Conservation (phyloP, 2,329 filamentous ascomycete genomes). For the Alternaria sp. region DNA sequence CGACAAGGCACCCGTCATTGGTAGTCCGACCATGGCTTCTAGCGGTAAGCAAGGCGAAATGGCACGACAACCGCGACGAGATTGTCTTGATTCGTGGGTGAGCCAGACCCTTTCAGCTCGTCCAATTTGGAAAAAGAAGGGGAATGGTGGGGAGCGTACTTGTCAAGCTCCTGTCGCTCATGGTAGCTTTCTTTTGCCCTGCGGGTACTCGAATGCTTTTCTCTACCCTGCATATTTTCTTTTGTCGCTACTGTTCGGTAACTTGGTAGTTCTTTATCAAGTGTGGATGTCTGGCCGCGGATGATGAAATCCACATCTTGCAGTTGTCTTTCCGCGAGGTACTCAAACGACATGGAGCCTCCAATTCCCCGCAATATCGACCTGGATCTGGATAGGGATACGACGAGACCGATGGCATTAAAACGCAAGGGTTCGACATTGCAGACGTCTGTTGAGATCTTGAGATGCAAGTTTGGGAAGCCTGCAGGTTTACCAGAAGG, state of each 20-base stretch:
- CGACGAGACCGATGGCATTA: constrained; percentile 11
- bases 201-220: neutral
- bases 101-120: constrained; percentile 4
- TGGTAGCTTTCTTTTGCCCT: constrained; percentile 2
- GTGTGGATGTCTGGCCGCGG: constrained; percentile 9
- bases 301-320: constrained; percentile 28
- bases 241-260: constrained; percentile 1
- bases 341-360: constrained; percentile 25
- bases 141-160: constrained; percentile 9
- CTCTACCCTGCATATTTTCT: constrained; percentile 9
- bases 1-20: constrained; percentile 16
- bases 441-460: constrained; percentile 42
- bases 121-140: constrained; percentile 10
- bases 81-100: constrained; percentile 21
- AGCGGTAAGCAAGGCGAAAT: constrained; percentile 19
- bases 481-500: constrained; percentile 16
- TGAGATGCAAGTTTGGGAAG: constrained; percentile 42
- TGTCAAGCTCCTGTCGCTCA: constrained; percentile 11
- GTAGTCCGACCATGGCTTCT: constrained; percentile 16
- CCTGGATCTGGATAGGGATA: constrained; percentile 23
- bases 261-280: constrained; percentile 4
- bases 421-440: constrained; percentile 37
- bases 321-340: constrained; percentile 23
- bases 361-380: constrained; percentile 25
- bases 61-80: constrained; percentile 11